Evolutionary conservation across 2,329 filamentous ascomycete species (phyloP).

Genomic region (Scorias spongiosa): DNA sequence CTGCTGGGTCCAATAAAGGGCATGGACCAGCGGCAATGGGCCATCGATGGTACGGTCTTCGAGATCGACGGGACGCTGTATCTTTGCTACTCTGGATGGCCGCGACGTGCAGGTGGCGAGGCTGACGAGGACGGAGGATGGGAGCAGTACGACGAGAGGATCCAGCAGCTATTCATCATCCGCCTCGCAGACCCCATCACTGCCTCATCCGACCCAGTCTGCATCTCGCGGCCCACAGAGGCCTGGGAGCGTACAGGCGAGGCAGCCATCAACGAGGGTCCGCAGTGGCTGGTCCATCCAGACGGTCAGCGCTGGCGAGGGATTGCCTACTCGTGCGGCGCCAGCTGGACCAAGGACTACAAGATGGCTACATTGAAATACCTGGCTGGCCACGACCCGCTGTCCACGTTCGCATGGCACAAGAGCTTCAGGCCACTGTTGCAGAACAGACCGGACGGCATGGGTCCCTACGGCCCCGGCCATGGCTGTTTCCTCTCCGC

Average conservation of each 20-base stretch:
- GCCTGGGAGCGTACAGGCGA: conserved; percentile 26
- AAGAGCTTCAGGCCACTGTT: conserved; percentile 27
- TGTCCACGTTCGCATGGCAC: conserved; percentile 22
- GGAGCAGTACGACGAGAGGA: conserved; percentile 17
- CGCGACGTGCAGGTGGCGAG: conserved; percentile 11
- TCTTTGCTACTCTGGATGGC: conserved; percentile 34
- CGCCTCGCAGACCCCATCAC: conserved; percentile 22
- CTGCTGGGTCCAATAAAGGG: conserved; percentile 27
- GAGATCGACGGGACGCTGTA: conserved; percentile 23
- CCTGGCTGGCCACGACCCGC: conserved; percentile 23
- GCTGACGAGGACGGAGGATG: conserved; percentile 9
- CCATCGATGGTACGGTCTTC: conserved; percentile 33
- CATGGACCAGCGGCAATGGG: conserved; percentile 29
- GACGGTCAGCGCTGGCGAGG: conserved; percentile 21
- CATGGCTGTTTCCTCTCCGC: conserved; percentile 31
- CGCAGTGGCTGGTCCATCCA: conserved; percentile 13
- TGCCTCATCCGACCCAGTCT: conserved; percentile 20
- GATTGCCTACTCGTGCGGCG: conserved; percentile 32
- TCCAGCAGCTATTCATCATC: conserved; percentile 31
- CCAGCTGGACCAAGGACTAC: conserved; percentile 33
- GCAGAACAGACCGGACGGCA: conserved; percentile 20
- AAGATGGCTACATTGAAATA: conserved; percentile 32
- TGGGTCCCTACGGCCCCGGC: conserved; percentile 29
- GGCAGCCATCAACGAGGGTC: conserved; percentile 30
- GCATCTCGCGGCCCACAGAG: conserved; percentile 26